Evolutionary conservation across 2,329 filamentous ascomycete genomes (phyloP).

Genomic region (Didymella pomorum): DNA sequence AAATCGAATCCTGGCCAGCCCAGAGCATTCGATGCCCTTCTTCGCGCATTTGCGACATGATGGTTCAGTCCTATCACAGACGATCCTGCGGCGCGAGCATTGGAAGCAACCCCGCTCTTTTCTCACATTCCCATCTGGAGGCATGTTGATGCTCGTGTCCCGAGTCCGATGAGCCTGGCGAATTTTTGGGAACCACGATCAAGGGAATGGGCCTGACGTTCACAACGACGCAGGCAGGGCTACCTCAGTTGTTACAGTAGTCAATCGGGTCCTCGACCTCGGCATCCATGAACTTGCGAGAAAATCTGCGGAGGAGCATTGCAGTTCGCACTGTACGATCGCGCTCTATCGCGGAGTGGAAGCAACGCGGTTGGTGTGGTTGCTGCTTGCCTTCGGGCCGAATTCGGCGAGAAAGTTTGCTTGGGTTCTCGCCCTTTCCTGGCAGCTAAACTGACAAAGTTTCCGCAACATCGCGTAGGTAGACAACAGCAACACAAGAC

Average conservation of each 20-base stretch:
- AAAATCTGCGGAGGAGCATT: neutral
- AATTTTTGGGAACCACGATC: neutral
- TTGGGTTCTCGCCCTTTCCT: neutral
- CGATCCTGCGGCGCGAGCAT: slow-evolving; percentile 50
- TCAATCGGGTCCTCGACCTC: neutral
- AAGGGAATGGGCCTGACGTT: neutral
- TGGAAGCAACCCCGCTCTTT: slow-evolving; percentile 47
- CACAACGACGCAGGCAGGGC: neutral
- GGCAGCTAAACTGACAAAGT: neutral
- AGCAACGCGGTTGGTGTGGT: neutral
- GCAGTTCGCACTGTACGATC: too few relatives aligned
- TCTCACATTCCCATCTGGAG: neutral
- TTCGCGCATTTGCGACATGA: slow-evolving; percentile 53
- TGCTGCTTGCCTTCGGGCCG: neutral
- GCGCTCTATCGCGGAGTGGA: too few relatives aligned
- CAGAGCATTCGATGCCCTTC: slow-evolving; percentile 51
- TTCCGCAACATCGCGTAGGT: neutral
- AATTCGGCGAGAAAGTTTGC: neutral
- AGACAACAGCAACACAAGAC: neutral
- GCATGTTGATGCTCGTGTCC: neutral
- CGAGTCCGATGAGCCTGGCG: too few relatives aligned
- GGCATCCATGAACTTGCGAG: neutral
- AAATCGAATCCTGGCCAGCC: slow-evolving; percentile 51
- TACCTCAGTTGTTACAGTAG: neutral
- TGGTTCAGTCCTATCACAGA: slow-evolving; percentile 53